Base-by-base conservation (phyloP, 768 basidiomycete species). In the Phanerodontia chrysosporium region DNA sequence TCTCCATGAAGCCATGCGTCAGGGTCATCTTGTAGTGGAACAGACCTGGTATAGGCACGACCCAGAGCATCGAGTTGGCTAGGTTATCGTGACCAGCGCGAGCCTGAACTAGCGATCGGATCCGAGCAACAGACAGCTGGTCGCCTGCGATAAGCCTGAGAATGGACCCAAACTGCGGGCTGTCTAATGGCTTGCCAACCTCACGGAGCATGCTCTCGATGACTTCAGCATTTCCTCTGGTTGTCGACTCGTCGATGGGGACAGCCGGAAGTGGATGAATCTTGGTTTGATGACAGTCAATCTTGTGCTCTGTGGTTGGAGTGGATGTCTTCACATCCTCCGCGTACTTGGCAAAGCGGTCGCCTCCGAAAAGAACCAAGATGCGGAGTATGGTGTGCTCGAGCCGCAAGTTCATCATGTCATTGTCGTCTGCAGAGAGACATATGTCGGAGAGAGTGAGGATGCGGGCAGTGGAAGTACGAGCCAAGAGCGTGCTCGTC, bases 1-100 rank as follows among this genome's bases (percentile, higher is more conserved):
- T 71, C 6, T 68, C 52, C 4, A 78, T 45, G 2, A 69, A 39
- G 0, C 73, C 74, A 35, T 66, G 67, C 7, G 64, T 58, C 29
- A 72, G 71, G 2, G 73, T 68, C 24, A 76, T 74, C 57, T 76
- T 73, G 9, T 52, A 66, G 59, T 78, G 77, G 61, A 77, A 77
- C 0, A 77, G 65, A 0, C 76, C 76, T 1, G 72, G 71, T 16
- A 70, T 61, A 63, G 64, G 70, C 0, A 64, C 65, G 3, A 46
- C 64, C 60, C 70, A 65, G 0, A 66, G 60, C 44, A 70, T 72
- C 0, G 68, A 65, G 0, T 59, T 24, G 22, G 61, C 62, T 0
- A 68, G 70, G 14, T 35, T 46, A 46, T 75, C 71, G 25, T 76
- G 70, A 13, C 74, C 73, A 2, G 69, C 69, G 0, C 74, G 71